Evolutionary conservation across 2,329 filamentous ascomycete genomes (phyloP), one percentile per base, ranked within the genome.

Genomic region (Botrytis sinoallii): DNA sequence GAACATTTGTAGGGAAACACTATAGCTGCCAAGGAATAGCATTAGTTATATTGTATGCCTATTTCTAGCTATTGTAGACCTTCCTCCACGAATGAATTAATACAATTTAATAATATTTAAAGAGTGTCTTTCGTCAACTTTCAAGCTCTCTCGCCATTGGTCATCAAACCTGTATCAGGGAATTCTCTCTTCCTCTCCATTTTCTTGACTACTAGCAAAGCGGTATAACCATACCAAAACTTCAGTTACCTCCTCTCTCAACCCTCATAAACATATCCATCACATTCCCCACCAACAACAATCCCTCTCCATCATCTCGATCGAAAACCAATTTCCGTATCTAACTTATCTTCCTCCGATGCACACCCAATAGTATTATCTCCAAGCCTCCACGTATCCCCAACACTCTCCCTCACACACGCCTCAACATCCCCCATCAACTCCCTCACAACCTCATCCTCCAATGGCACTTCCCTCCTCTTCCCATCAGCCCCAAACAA

Each of bases 211-310:
- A 7, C 10, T 8, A 61, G 18, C 20, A 2, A 40, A 61, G 22
- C 5, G 1, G 1, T 1, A 25, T 14, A 61, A 61, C 0, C 14
- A 1, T 22, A 6, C 35, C 1, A 10, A 22, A 35, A 18, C 3
- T 18, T 9, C 14, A 18, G n/a, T 14, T 32, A 9, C 14, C 29
- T 1, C 25, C n/a, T 29, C 52, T 57, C 52, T n/a, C n/a, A 2
- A 1, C 2, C 48, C 25, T 5, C n/a, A 8, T 55, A 29, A 55
- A 7, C 2, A 55, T 29, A 18, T 4, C 3, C 29, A 22, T 59
- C 18, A 25, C 55, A 8, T 35, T 7, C 7, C 55, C 1, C 7
- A 9, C 55, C 7, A 32, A 10, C 12, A n/a, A 1, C 10, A 25
- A n/a, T 16, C 10, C 2, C 25, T 55, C 48, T 55, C 12, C 52